phyloP scores from a whole-genome alignment of 2,329 filamentous ascomycete species.

The Paecilomyces sp. region DNA sequence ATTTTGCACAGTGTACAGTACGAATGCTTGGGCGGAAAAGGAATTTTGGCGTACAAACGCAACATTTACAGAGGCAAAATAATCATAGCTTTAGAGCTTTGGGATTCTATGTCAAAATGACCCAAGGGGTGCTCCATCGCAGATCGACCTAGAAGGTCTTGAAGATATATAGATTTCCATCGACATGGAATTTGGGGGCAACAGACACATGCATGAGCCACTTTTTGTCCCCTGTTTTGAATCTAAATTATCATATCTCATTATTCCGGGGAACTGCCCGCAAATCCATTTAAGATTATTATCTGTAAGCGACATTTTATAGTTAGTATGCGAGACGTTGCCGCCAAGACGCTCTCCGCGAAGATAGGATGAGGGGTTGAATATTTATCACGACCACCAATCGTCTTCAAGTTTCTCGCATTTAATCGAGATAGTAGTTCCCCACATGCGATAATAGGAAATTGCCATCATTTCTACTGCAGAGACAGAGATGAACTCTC shows the following conservation, averaged over 20 bases:
- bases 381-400: background rate
- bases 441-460: background rate
- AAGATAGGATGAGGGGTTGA: background rate
- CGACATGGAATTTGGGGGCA: no score
- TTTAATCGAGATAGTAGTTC: background rate
- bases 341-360: background rate
- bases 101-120: background rate
- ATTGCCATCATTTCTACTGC: background rate
- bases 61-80: no score
- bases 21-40: no score
- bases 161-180: no score
- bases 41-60: no score
- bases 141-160: no score
- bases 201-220: no score
- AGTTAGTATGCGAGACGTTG: background rate
- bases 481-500: background rate
- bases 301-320: background rate
- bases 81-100: no score
- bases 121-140: no score
- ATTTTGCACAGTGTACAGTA: no score
- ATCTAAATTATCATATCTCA: no score
- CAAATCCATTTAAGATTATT: background rate
- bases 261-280: background rate
- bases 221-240: no score
- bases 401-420: background rate